Evolutionary conservation across 805 yeast genomes (phyloP).

Genomic region (Cyberlindnera petersonii): DNA sequence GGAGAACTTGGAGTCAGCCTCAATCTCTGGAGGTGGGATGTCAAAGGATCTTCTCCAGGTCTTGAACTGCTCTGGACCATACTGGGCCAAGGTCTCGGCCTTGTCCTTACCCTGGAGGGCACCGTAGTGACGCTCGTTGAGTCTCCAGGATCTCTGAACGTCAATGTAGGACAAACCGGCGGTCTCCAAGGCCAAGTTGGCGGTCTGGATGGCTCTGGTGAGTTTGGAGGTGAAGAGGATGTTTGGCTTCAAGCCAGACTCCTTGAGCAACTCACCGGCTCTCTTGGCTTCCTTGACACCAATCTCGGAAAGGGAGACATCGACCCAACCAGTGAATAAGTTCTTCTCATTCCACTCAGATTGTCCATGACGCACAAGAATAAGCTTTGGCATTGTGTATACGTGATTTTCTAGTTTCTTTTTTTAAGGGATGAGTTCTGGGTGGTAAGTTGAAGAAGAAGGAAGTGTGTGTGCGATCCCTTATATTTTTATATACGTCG

Average conservation of each 20-base stretch:
- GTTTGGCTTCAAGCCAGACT: slow-evolving; percentile 81
- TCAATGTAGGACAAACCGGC: slow-evolving; percentile 92
- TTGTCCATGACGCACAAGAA: slow-evolving; percentile 98
- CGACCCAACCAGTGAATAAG: slow-evolving; percentile 99
- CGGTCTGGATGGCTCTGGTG: slow-evolving; percentile 95
- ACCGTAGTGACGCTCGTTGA: slow-evolving; percentile 99
- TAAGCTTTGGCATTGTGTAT: slow-evolving; percentile 57
- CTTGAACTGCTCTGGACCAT: slow-evolving; percentile 91
- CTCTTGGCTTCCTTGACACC: slow-evolving; percentile 89
- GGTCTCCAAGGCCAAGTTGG: slow-evolving; percentile 84
- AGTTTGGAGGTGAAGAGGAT: slow-evolving; percentile 86
- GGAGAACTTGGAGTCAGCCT: slow-evolving; percentile 71
- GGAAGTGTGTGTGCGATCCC: neutral
- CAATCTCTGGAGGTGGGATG: slow-evolving; percentile 91
- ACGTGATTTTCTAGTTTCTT: no score
- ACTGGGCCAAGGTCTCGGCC: slow-evolving; percentile 83
- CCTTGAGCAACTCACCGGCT: slow-evolving; percentile 90
- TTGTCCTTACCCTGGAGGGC: slow-evolving; percentile 98
- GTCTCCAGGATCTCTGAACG: slow-evolving; percentile 94
- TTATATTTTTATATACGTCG: neutral
- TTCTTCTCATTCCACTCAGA: slow-evolving; percentile 98
- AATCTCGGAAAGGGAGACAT: slow-evolving; percentile 74
- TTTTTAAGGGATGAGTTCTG: no score
- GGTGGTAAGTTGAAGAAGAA: no score
- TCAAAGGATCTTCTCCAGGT: slow-evolving; percentile 97